Evolutionary conservation across 78 protist genomes (phyloP), one percentile per base, ranked within the genome.

Genomic region (Diacronema lutheri): DNA sequence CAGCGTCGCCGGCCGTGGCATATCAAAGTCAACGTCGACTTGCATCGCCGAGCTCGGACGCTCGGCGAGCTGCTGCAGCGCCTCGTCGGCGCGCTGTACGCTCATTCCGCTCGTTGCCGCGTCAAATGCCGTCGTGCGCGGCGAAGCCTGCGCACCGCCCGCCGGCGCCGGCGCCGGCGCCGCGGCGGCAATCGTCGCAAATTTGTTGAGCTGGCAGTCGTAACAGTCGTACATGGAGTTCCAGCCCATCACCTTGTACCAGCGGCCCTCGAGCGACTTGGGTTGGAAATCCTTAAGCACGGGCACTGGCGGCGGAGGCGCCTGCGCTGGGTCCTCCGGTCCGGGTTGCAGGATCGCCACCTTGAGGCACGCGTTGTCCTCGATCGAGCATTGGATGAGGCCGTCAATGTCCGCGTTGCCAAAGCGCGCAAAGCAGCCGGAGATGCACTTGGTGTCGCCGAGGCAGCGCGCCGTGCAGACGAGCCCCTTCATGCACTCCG

Each of bases 231-330:
- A 71, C 23, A 38, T 71, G 37, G 79, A n/a, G 57, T 71, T 71
- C 38, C 29, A 71, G 25, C 79, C 79, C 58, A 71, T 38, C 58
- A 71, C 79, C 79, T 71, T 71, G 79, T 71, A 71, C 79, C 79
- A 71, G 23, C 26, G 19, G 38, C 79, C 79, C 31, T 4, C 19
- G 12, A 71, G 7, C 29, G 33, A 26, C 14, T 6, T 31, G 16
- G 79, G 79, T 0, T 35, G 40, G 50, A 44, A 44, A 7, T 16
- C 55, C 31, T 31, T 0, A 14, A 71, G 58, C 58, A 71, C 55
- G 12, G 79, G 29, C 33, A 26, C 23, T 9, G 79, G 79, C 29
- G 79, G 58, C 37, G 0, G 16, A 11, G 79, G 79, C 57, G 58
- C 79, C 29, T 71, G 58, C 16, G 0, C 7, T 21, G 79, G 79